phyloP scores from a whole-genome alignment of 306 rosid species.

The Dryas octopetala region DNA sequence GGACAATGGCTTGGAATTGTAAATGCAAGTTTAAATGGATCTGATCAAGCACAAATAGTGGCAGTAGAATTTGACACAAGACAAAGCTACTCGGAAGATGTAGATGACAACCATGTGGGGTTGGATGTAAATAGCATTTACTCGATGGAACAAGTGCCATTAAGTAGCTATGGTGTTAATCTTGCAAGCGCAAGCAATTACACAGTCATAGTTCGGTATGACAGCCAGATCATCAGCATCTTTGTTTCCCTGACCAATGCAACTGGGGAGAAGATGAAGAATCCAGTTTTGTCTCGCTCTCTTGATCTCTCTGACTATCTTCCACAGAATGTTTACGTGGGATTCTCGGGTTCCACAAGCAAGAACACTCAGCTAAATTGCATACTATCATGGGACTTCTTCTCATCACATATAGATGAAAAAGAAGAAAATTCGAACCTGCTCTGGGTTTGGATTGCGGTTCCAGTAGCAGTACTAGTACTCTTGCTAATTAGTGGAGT shows the following conservation, averaged over 20 bases:
- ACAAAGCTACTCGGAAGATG: slow-evolving; percentile 44
- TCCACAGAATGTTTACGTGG: slow-evolving; percentile 44
- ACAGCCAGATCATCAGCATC: slow-evolving; percentile 27
- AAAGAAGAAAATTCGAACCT: slow-evolving; percentile 1
- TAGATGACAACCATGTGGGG: slow-evolving; percentile 63
- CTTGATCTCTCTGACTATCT: slow-evolving; percentile 46
- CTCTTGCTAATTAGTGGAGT: slow-evolving; percentile 23
- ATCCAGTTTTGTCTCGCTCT: slow-evolving; percentile 17
- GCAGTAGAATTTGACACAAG: slow-evolving; percentile 78
- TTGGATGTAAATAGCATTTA: slow-evolving; percentile 54
- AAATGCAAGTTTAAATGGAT: slow-evolving; percentile 51
- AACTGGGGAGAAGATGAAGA: slow-evolving; percentile 11
- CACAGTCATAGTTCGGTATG: slow-evolving; percentile 28
- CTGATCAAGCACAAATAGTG: slow-evolving; percentile 36
- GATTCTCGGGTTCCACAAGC: slow-evolving; percentile 76
- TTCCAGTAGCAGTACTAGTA: slow-evolving; percentile 17
- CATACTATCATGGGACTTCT: slow-evolving; percentile 53
- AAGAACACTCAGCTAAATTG: slow-evolving; percentile 50
- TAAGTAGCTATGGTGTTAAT: slow-evolving; percentile 31
- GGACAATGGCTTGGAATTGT: slow-evolving; percentile 49
- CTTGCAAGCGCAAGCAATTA: slow-evolving; percentile 8
- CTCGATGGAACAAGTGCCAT: slow-evolving; percentile 38
- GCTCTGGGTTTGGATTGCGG: slow-evolving; percentile 51
- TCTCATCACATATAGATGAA: slow-evolving; percentile 20
- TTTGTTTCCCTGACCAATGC: slow-evolving; percentile 28